Evolutionary conservation across 2,329 filamentous ascomycete genomes (phyloP).

Genomic region (Bipolaris gigantea): DNA sequence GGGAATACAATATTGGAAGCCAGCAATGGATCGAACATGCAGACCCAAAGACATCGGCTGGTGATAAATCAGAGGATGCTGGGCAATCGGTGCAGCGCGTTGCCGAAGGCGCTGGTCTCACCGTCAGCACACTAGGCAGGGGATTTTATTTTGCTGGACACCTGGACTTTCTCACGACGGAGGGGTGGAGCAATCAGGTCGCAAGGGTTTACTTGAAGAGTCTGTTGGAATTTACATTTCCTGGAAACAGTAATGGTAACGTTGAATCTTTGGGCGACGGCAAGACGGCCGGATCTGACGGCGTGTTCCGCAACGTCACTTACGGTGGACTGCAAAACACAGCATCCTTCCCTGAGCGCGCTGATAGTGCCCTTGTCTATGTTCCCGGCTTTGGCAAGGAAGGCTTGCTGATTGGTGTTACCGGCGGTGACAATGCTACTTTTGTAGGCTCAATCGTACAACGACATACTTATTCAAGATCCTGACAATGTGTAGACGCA

Average conservation of each 20-base stretch:
- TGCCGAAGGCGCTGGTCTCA: constrained; percentile 73
- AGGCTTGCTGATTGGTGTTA: constrained; percentile 76
- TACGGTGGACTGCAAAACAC: constrained; percentile 67
- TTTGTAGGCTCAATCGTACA: constrained; percentile 55
- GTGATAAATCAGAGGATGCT: constrained; percentile 62
- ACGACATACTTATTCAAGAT: not conserved
- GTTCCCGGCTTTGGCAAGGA: constrained; percentile 75
- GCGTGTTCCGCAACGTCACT: constrained; percentile 74
- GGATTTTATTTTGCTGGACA: constrained; percentile 82
- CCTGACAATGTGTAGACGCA: constrained; percentile 49
- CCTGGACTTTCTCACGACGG: constrained; percentile 64
- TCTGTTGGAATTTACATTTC: constrained; percentile 74
- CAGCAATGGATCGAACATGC: constrained; percentile 65
- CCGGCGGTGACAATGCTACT: constrained; percentile 69
- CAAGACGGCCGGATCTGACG: constrained; percentile 61
- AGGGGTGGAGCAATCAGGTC: constrained; percentile 69
- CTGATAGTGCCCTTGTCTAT: constrained; percentile 72
- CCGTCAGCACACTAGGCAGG: constrained; percentile 67
- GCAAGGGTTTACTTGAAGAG: constrained; percentile 71
- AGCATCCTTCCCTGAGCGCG: constrained; percentile 70
- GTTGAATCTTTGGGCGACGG: constrained; percentile 58
- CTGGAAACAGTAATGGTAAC: constrained; percentile 66
- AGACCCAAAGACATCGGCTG: constrained; percentile 63
- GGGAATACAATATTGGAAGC: constrained; percentile 68
- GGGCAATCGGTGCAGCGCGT: constrained; percentile 65